phyloP scores from a whole-genome alignment of 768 basidiomycete genomes.

The Coprinellus micaceus region DNA sequence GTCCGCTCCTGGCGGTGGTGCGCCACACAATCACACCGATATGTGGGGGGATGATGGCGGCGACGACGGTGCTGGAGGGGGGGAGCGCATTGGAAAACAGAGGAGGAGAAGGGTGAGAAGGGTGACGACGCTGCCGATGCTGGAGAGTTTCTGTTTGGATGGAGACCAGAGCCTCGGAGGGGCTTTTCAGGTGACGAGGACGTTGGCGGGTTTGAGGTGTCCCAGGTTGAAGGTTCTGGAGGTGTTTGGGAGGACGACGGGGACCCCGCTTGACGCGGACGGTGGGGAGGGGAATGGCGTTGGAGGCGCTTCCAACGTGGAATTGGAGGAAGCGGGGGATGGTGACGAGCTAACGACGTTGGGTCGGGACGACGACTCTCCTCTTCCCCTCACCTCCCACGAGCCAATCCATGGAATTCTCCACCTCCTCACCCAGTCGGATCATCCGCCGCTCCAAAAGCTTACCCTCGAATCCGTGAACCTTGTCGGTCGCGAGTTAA shows the following conservation, averaged over 20 bases:
- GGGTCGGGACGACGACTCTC: too few relatives aligned
- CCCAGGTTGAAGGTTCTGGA: conserved; percentile 23
- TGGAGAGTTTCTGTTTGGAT: conserved; percentile 23
- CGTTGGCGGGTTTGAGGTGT: conserved; percentile 19
- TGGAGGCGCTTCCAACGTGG: too few relatives aligned
- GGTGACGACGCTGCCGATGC: conserved; percentile 20
- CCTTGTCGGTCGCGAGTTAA: conserved; percentile 19
- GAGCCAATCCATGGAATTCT: conserved; percentile 20
- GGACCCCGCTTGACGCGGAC: conserved; percentile 13
- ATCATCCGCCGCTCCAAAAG: conserved; percentile 20
- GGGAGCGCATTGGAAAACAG: not conserved
- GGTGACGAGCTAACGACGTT: too few relatives aligned
- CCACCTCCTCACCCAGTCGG: conserved; percentile 19
- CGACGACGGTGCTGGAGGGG: not conserved
- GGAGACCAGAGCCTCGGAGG: conserved; percentile 27
- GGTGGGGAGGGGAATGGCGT: too few relatives aligned
- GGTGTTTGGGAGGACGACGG: conserved; percentile 21
- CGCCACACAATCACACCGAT: conserved; percentile 9
- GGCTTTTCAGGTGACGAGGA: conserved; percentile 28
- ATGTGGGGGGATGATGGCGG: conserved; percentile 11
- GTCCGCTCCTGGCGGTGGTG: conserved; percentile 11
- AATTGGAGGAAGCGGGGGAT: too few relatives aligned
- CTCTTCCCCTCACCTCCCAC: conserved; percentile 8
- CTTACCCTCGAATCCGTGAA: conserved; percentile 23
- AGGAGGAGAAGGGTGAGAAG: not conserved